Evolutionary conservation across 805 yeast genomes (phyloP).

Genomic region (Metahyphopichia silvanorum): DNA sequence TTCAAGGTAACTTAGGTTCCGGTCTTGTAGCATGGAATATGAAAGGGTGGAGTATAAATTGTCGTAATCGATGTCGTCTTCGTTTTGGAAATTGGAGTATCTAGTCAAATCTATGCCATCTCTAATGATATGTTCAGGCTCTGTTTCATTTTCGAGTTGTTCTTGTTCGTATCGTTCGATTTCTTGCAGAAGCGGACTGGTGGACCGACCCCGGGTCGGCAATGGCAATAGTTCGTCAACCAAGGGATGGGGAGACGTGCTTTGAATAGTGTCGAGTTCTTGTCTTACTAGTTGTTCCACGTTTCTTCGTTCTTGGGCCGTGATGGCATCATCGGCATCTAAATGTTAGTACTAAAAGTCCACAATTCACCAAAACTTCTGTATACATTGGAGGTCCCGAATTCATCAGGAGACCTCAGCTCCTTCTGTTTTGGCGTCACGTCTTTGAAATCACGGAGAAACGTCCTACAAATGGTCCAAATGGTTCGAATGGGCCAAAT

Average conservation of each 20-base stretch:
- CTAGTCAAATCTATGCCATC: constrained; percentile 31
- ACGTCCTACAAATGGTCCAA: too few relatives aligned
- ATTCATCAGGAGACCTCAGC: too few relatives aligned
- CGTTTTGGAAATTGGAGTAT: constrained; percentile 23
- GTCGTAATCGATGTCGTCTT: constrained; percentile 15
- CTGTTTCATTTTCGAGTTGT: constrained; percentile 16
- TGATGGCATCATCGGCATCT: constrained; percentile 33
- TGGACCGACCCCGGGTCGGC: constrained; percentile 2
- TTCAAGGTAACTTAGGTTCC: constrained; percentile 34
- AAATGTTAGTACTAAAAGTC: too few relatives aligned
- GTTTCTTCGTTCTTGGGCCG: constrained; percentile 31
- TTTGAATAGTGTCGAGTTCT: constrained; percentile 12
- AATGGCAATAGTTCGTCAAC: constrained; percentile 18
- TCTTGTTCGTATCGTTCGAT: constrained; percentile 27
- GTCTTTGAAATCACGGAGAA: too few relatives aligned
- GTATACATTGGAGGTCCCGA: too few relatives aligned
- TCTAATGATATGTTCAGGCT: constrained; percentile 11
- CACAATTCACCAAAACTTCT: too few relatives aligned
- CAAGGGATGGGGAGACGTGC: constrained; percentile 15
- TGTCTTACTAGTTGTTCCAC: constrained; percentile 31
- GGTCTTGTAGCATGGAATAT: constrained; percentile 36
- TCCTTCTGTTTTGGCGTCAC: too few relatives aligned
- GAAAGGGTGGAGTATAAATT: constrained; percentile 35
- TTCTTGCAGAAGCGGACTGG: constrained; percentile 10
- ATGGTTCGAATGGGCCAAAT: too few relatives aligned